Evolutionary conservation across 768 basidiomycete species (phyloP).

Genomic region (Mycena vulgaris): DNA sequence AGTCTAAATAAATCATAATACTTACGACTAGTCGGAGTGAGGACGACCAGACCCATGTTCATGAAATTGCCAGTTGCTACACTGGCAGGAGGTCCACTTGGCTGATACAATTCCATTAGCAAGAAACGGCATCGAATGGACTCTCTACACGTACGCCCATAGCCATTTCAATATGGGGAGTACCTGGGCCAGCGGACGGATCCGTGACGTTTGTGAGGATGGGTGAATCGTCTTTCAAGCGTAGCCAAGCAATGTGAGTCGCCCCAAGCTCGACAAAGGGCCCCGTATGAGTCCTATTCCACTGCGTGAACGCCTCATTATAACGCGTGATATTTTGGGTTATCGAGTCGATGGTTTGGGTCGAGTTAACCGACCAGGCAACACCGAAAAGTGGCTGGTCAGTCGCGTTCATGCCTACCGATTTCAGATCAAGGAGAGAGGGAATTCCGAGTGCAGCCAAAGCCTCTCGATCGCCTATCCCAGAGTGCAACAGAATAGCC

Average conservation of each 20-base stretch:
- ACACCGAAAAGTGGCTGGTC: constrained; percentile 42
- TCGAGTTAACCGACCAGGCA: constrained; percentile 41
- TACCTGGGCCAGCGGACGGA: constrained; percentile 43
- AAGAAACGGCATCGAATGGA: background rate
- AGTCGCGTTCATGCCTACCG: constrained; percentile 28
- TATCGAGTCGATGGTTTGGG: constrained; percentile 31
- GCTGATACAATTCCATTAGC: constrained; percentile 1
- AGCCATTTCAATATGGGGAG: constrained; percentile 44
- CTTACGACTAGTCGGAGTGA: constrained; percentile 23
- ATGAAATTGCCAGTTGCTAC: constrained; percentile 15
- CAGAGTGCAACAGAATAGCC: background rate
- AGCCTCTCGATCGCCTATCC: background rate
- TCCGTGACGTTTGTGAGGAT: constrained; percentile 31
- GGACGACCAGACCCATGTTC: background rate
- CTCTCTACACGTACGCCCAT: constrained; percentile 1
- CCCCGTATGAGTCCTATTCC: constrained; percentile 44
- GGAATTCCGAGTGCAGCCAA: background rate
- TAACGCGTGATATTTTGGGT: constrained; percentile 34
- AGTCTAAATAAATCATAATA: background rate
- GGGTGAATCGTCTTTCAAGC: constrained; percentile 30
- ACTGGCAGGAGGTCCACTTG: background rate
- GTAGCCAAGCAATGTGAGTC: constrained; percentile 38
- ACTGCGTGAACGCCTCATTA: constrained; percentile 34
- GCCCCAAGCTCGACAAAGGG: constrained; percentile 38
- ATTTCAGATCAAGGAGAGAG: background rate